Evolutionary conservation across 768 basidiomycete genomes (phyloP).

Genomic region (Mycena polygramma): DNA sequence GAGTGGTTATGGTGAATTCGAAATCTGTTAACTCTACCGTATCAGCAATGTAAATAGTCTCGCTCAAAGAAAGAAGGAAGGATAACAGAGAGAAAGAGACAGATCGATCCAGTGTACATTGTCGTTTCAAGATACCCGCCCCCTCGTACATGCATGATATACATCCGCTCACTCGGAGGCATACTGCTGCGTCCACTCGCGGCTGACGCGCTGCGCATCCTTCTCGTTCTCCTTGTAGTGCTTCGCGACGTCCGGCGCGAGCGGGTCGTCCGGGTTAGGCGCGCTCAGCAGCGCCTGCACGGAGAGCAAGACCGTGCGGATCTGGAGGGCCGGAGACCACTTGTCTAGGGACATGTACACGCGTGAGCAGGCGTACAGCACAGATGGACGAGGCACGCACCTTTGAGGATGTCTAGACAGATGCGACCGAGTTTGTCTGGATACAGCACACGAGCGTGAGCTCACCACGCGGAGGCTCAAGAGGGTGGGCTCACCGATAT

Average conservation of each 20-base stretch:
- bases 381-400: slow-evolving; percentile 53
- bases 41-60: slow-evolving; percentile 19
- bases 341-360: slow-evolving; percentile 72
- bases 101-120: slow-evolving; percentile 34
- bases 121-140: slow-evolving; percentile 31
- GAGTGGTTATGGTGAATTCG: neutral
- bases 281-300: slow-evolving; percentile 97
- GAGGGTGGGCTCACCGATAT: slow-evolving; percentile 78
- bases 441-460: slow-evolving; percentile 17
- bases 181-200: slow-evolving; percentile 95
- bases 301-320: slow-evolving; percentile 96
- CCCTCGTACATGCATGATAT: slow-evolving; percentile 22
- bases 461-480: slow-evolving; percentile 1
- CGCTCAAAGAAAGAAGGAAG: slow-evolving; percentile 7
- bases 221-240: slow-evolving; percentile 99
- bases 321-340: slow-evolving; percentile 99
- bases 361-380: slow-evolving; percentile 4
- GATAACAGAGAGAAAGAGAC: neutral
- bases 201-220: slow-evolving; percentile 91
- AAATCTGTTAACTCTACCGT: slow-evolving; percentile 17
- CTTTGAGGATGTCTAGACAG: slow-evolving; percentile 98
- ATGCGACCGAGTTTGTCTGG: slow-evolving; percentile 98
- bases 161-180: slow-evolving; percentile 55
- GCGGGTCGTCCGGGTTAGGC: slow-evolving; percentile 96
- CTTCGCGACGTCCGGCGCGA: slow-evolving; percentile 95